Evolutionary conservation across 163 green algal species (phyloP).

Genomic region (Prototheca cutis): DNA sequence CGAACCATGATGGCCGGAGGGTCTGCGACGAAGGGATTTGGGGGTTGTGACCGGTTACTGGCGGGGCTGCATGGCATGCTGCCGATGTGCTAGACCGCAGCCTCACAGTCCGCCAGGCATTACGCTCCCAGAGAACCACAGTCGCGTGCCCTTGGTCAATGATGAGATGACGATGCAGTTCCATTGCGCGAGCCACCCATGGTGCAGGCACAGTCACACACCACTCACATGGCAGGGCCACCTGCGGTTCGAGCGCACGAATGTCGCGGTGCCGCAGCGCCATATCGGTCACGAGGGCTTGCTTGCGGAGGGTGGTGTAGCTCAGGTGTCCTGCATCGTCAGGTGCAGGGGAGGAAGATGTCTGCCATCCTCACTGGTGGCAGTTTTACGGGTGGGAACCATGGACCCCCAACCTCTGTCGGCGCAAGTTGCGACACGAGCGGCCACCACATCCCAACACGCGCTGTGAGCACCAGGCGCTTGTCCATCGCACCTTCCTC

Average conservation of each 20-base stretch:
- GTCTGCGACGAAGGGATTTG: too few relatives aligned
- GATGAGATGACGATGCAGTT: neutral
- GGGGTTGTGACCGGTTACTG: too few relatives aligned
- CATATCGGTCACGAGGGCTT: slow-evolving; percentile 18
- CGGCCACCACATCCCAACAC: too few relatives aligned
- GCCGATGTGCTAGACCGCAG: too few relatives aligned
- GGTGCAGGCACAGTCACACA: too few relatives aligned
- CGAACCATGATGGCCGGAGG: slow-evolving; percentile 16
- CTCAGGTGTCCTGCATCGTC: slow-evolving; percentile 1
- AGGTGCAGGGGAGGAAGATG: neutral
- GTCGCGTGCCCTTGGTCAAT: too few relatives aligned
- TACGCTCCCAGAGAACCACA: too few relatives aligned
- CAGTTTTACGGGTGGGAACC: neutral
- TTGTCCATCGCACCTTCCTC: neutral
- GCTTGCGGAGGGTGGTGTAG: slow-evolving; percentile 23
- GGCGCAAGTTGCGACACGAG: too few relatives aligned
- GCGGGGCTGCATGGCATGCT: too few relatives aligned
- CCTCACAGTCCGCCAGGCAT: too few relatives aligned
- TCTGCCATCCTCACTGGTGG: too few relatives aligned
- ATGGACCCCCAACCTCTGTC: too few relatives aligned
- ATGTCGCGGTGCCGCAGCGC: slow-evolving; percentile 21
- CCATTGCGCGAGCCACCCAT: neutral
- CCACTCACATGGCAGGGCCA: slow-evolving; percentile 22
- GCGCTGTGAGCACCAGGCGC: neutral
- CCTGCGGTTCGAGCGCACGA: slow-evolving; percentile 13